Base-by-base conservation (phyloP, 1,139 yeast genomes). In the Geotrichum siamense region DNA sequence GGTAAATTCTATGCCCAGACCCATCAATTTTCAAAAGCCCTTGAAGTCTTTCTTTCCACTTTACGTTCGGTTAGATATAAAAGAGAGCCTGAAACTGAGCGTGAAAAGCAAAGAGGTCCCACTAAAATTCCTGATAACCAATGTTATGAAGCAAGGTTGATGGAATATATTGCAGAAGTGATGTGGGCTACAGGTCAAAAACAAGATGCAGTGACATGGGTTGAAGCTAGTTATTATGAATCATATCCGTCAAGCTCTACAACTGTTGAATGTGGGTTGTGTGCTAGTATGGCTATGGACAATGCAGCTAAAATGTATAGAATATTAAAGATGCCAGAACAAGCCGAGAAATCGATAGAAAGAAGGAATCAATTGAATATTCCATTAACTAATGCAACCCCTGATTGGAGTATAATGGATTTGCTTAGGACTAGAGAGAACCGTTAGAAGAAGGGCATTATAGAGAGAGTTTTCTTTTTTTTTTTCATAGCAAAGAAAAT, bases 161-260 rank as follows among this genome's bases (percentile, higher is more conserved):
- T 76, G 60, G 72, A 79, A 13, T 81, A 80, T 57, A 65, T 82
- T 16, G 71, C 82, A 47, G 89, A 82, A 59, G 63, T 82, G 5
- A 60, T 81, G 51, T 82, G 86, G 83, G 73, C 72, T 5, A 68
- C 73, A 48, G 78, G 79, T 1, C 63, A 67, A 41, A 38, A 69
- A 38, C 57, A 67, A 31, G 75, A 75, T 48, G 82, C 87, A 0
- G 66, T 79, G 29, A 69, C 76, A 15, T 78, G 85, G 80, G 75
- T 76, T 8, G 80, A 79, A 57, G 78, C 77, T 43, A 73, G 71
- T 15, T 68, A 67, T 21, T 54, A 58, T 29, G 61, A 60, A 19
- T 53, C 74, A 0, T 58, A 55, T 43, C 52, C 61, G 23, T 51
- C 55, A 38, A 55, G 65, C n/a, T 56, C 59, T 16, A 56, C 60